Percentiles rank a stretch among this genome's conserved stretches.
Conservation (phyloP, 345 rosid genomes). For the Pistacia vera region DNA sequence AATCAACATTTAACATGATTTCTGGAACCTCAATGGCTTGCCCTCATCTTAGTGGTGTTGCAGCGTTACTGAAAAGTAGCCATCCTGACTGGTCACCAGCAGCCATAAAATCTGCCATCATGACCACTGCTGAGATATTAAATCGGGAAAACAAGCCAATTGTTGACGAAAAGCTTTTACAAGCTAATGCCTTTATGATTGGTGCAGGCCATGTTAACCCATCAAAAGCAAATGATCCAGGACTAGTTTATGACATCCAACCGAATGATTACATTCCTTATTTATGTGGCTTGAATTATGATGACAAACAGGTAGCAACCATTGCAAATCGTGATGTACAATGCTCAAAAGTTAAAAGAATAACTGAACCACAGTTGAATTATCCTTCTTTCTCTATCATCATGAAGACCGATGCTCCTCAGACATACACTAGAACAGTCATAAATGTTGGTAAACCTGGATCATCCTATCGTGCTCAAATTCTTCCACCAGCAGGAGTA, state of each 20-base stretch:
- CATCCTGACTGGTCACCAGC: conserved; percentile 58
- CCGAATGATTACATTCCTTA: conserved; percentile 46
- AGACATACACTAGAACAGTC: conserved; percentile 36
- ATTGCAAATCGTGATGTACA: conserved; percentile 22
- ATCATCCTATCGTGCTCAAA: conserved; percentile 28
- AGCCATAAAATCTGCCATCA: conserved; percentile 52
- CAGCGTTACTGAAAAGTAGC: conserved; percentile 40
- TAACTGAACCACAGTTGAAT: conserved; percentile 38
- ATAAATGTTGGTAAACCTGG: conserved; percentile 41
- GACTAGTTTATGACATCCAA: conserved; percentile 46
- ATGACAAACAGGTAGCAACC: conserved; percentile 16
- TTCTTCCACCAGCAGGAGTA: conserved; percentile 28
- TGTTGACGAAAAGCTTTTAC: conserved; percentile 33
- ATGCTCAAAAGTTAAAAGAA: conserved; percentile 17
- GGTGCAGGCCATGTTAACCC: conserved; percentile 65
- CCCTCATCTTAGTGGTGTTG: conserved; percentile 56
- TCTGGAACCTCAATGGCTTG: conserved; percentile 66
- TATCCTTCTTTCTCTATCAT: conserved; percentile 39
- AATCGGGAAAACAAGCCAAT: conserved; percentile 41
- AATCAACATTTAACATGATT: conserved; percentile 39
- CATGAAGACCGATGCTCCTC: conserved; percentile 15
- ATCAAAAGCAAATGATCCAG: conserved; percentile 44
- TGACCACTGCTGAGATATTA: conserved; percentile 38
- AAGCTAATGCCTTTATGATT: conserved; percentile 40
- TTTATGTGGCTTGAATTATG: conserved; percentile 42